These are phyloP conservation scores for Cnidoscolus chayamansa DNA, from an alignment of 441 rosid species.

Conservation along the genomic window DNA sequence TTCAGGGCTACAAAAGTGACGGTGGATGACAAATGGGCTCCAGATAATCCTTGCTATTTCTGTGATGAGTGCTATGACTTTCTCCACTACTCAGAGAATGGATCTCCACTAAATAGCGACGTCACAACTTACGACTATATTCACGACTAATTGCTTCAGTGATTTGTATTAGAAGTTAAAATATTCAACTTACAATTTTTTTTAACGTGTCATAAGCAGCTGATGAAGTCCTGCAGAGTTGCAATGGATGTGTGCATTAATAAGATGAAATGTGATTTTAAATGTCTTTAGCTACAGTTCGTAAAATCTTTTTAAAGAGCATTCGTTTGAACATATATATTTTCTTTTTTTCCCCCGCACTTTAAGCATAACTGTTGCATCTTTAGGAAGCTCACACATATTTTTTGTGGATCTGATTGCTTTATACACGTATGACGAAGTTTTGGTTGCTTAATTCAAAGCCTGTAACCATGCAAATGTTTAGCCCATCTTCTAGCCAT, in stretches of 20 bases:
- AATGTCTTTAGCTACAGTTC: not conserved
- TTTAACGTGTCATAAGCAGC: not conserved
- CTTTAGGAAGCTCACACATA: slow-evolving; percentile 10
- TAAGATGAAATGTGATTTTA: slow-evolving; percentile 6
- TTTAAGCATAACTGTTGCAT: slow-evolving; percentile 14
- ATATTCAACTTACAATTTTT: not conserved
- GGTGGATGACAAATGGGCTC: slow-evolving; percentile 65
- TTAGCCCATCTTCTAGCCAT: slow-evolving; percentile 92
- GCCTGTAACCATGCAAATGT: slow-evolving; percentile 67
- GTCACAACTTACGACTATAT: slow-evolving; percentile 57
- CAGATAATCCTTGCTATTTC: slow-evolving; percentile 69
- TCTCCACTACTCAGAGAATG: slow-evolving; percentile 51
- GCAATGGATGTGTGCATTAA: slow-evolving; percentile 1
- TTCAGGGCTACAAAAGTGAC: slow-evolving; percentile 56
- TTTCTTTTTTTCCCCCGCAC: not conserved
- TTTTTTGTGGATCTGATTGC: slow-evolving; percentile 18
- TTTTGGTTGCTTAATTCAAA: slow-evolving; percentile 26
- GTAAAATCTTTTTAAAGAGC: not conserved
- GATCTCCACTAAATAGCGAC: slow-evolving; percentile 34
- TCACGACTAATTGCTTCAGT: slow-evolving; percentile 38
- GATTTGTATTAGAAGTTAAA: not conserved
- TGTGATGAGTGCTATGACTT: slow-evolving; percentile 64
- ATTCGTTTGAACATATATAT: not conserved
- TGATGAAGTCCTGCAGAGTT: not conserved
- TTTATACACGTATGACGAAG: slow-evolving; percentile 6